A percentile compares a stretch with the other conserved stretches of the same genome.
Evolutionary conservation across 179 eudicot genomes (phyloP).

Genomic region (Dionaea muscipula): DNA sequence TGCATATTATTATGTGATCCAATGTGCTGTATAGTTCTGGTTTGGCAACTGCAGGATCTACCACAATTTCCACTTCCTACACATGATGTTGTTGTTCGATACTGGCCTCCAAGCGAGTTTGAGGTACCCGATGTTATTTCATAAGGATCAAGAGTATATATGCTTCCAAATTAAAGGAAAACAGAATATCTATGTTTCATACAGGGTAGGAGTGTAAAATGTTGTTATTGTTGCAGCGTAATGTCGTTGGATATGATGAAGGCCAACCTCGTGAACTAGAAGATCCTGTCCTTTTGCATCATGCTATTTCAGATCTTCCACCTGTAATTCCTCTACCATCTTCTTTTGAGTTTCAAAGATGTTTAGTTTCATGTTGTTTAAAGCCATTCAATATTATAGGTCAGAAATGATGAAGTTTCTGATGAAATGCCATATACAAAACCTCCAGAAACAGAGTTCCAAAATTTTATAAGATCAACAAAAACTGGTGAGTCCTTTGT

Average conservation of each 20-base stretch:
- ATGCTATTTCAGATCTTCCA: slow-evolving; percentile 92
- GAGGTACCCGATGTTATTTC: slow-evolving; percentile 35
- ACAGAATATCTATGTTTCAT: too few relatives aligned
- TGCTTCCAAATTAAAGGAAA: too few relatives aligned
- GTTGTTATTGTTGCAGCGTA: slow-evolving; percentile 31
- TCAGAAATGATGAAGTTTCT: slow-evolving; percentile 37
- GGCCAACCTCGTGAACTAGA: slow-evolving; percentile 66
- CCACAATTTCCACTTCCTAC: slow-evolving; percentile 95
- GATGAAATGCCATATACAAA: slow-evolving; percentile 59
- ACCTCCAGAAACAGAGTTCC: slow-evolving; percentile 83
- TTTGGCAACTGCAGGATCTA: slow-evolving; percentile 35
- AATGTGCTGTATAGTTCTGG: too few relatives aligned
- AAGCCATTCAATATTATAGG: slow-evolving; percentile 24
- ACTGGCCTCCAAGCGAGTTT: slow-evolving; percentile 71
- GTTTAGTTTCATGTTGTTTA: not conserved
- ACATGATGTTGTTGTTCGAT: slow-evolving; percentile 67
- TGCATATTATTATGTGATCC: too few relatives aligned
- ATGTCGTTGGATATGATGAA: slow-evolving; percentile 80
- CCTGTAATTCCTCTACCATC: slow-evolving; percentile 22
- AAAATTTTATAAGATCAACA: slow-evolving; percentile 50
- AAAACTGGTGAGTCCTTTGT: slow-evolving; percentile 39
- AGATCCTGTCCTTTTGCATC: slow-evolving; percentile 55
- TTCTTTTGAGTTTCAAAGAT: not conserved
- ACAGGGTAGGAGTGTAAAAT: not conserved
- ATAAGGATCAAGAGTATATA: not conserved